Conservation (phyloP, 768 basidiomycete species). For the Psilocybe subaeruginosa region DNA sequence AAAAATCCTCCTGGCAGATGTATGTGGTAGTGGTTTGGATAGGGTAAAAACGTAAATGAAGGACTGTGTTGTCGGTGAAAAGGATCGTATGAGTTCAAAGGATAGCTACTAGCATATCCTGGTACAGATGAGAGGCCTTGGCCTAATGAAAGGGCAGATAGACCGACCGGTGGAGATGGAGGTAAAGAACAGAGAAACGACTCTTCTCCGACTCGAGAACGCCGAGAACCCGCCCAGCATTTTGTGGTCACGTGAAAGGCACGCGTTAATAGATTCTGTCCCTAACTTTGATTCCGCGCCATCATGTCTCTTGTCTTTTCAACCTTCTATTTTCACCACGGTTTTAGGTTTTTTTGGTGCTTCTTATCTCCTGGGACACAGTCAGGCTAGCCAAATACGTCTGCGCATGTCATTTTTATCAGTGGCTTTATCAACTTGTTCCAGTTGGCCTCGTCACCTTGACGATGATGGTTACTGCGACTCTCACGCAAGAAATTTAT, state of each 20-base stretch:
- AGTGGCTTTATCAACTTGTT: background rate
- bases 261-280: background rate
- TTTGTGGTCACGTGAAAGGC: constrained; percentile 1
- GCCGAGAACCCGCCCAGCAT: background rate
- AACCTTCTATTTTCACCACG: background rate
- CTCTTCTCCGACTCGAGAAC: background rate
- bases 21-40: background rate
- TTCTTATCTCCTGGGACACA: background rate
- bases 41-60: background rate
- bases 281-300: background rate
- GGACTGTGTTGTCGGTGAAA: background rate
- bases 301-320: constrained; percentile 2
- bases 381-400: background rate
- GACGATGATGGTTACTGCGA: background rate
- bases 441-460: background rate
- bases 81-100: background rate
- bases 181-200: background rate
- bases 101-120: constrained; percentile 1
- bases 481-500: background rate
- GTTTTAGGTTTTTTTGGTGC: background rate
- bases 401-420: background rate
- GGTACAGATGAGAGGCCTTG: background rate
- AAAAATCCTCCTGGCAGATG: background rate
- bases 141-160: background rate
- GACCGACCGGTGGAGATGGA: background rate